Base-by-base conservation (phyloP, 345 rosid genomes). In the Lumnitzera racemosa region DNA sequence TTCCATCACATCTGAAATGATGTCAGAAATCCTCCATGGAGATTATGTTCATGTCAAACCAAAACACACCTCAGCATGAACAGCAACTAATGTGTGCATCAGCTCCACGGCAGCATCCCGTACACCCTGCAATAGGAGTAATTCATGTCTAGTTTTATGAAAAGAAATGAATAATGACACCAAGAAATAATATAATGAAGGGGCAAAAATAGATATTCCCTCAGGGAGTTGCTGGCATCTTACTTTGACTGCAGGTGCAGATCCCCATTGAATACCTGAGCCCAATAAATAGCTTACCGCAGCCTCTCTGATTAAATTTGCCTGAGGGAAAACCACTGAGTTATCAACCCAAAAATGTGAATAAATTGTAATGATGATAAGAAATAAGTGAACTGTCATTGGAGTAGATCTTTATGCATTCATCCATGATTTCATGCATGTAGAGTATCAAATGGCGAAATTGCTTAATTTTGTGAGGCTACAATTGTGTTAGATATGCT, bases 101-200 rank as follows among this genome's bases (percentile, higher is more conserved):
- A 94, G 83, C 70, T 90, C 97, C 66, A 94, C 90, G 53, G 97
- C 90, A 16, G 90, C 99, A 80, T 88, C 96, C 24, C 95, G 88
- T 61, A 94, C 90, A 53, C 96, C 97, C 98, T 92, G 79, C 62
- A 80, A 52, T 56, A 56, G 51, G 46, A 16, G 25, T 13, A 52
- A 16, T 16, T 17, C 2, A 17, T 16, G 3, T 25, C 20, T 12
- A 51, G 12, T 17, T 14, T 4, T 16, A 52, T 3, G 55, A 15
- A 20, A 24, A 46, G 24, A 23, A 15, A 56, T 49, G 47, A 63
- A 58, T 23, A 56, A 7, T 23, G 20, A 7, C n/a, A 13, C 48
- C 17, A 16, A 24, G 41, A 63, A 49, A 68, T 23, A 48, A 46
- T 27, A n/a, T 52, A 47, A 14, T 16, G n/a, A 56, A 13, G 56